Base-by-base conservation (phyloP, 495 filamentous ascomycete species). In the Trichoderma virens region DNA sequence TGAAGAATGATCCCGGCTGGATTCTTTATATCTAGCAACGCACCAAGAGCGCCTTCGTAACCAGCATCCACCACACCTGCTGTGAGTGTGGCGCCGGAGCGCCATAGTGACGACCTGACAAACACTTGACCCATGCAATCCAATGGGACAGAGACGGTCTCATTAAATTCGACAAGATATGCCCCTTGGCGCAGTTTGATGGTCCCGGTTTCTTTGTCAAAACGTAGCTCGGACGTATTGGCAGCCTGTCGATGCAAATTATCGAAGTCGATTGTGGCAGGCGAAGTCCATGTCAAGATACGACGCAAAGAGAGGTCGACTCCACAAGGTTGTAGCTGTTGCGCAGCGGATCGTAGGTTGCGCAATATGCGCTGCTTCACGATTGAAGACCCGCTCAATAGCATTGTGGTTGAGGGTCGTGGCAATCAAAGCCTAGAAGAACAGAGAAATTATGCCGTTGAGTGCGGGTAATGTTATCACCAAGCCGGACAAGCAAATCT, bases 111-210 rank as follows among this genome's bases (percentile, higher is more conserved):
- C 1, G 69, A 74, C 45, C 79, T 65, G 1, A 70, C 67, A 27
- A 77, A 81, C 0, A 81, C 31, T 25, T 68, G 68, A 0, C 69
- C 79, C 76, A 81, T 80, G 30, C 66, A 71, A 64, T 79, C 67
- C 9, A 64, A 65, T 27, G 79, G 79, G 25, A 79, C 65, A 9
- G 67, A 39, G 27, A 79, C 78, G 0, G 72, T 77, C 65, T 81
- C 79, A 62, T 81, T 79, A 66, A 81, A 81, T 35, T 81, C 76
- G n/a, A 81, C 64, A 18, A 80, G 62, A 62, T 80, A 80, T n/a
- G n/a, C 62, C 18, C 76, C 78, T 28, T 67, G 71, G 0, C 54
- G 20, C 27, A 80, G 65, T 7, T 63, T 68, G 56, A 78, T 65
- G 23, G 60, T 20, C 11, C 18, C 43, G 41, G 41, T 56, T 31